Conservation (phyloP, 176 grass and related monocot genomes). For the Triticum timopheevii region DNA sequence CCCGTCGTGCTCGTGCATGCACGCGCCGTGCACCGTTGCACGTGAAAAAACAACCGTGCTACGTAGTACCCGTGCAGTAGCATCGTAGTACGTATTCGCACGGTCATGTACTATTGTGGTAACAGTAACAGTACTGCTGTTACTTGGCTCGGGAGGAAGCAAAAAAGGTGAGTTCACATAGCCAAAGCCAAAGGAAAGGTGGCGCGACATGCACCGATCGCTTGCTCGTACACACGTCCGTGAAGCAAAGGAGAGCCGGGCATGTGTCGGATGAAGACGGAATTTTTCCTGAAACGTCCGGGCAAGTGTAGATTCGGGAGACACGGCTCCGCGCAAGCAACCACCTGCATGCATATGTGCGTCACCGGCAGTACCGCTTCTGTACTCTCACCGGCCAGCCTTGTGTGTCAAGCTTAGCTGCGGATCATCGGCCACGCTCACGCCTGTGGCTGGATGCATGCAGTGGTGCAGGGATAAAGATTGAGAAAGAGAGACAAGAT, state of each 20-base stretch:
- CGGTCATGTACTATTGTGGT: background rate
- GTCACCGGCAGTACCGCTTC: background rate
- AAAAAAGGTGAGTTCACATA: background rate
- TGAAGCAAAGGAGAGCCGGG: background rate
- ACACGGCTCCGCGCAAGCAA: background rate
- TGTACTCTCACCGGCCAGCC: background rate
- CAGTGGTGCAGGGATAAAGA: background rate
- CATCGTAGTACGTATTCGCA: background rate
- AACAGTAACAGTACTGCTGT: background rate
- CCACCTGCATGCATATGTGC: background rate
- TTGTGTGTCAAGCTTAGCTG: background rate
- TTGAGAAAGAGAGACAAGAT: background rate
- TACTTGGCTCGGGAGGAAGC: background rate
- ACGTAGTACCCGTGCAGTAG: background rate
- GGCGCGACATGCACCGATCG: too few relatives aligned
- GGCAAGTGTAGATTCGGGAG: background rate
- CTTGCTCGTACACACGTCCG: too few relatives aligned
- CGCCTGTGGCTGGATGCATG: background rate
- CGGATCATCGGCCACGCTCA: background rate
- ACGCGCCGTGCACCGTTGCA: background rate
- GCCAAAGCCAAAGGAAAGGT: too few relatives aligned
- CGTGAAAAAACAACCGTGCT: background rate
- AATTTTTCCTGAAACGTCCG: background rate
- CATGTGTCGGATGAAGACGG: background rate
- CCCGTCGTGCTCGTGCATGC: background rate